Evolutionary conservation across 2,329 filamentous ascomycete species (phyloP), one percentile per base, ranked within the genome.

Genomic region (Cadophora gregata): DNA sequence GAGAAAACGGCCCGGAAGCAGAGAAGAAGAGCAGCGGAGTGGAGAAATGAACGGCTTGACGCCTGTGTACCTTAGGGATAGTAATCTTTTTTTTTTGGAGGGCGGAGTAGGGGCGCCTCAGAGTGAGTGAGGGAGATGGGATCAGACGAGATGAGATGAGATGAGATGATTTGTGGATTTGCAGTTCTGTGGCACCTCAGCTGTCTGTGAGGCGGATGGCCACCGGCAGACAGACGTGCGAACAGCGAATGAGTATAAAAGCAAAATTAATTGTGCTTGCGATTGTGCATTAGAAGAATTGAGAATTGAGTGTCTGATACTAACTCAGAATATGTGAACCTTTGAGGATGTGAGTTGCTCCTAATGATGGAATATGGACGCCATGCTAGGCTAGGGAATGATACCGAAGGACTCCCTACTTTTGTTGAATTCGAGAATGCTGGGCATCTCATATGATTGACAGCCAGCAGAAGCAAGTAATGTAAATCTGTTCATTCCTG

Each of bases 21-120:
- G 25, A 53, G 50, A 21, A 48, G 27, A 5, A 42, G 33, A n/a
- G n/a, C n/a, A n/a, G n/a, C n/a, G n/a, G n/a, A n/a, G n/a, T n/a
- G n/a, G n/a, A n/a, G n/a, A n/a, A n/a, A 45, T 60, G 58, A 38
- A 59, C 45, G 38, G 42, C 27, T 47, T 24, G n/a, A 60, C 14
- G 42, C 58, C 38, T 47, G 21, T 47, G 25, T 45, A n/a, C n/a
- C n/a, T n/a, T n/a, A 25, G 24, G 58, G 27, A 38, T 47, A 47
- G 42, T 31, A 31, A 33, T 16, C 16, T 7, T 29, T 19, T 8
- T 6, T 19, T 16, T 1, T n/a, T 14, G 50, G 27, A 29, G 50
- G 50, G 14, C 12, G 48, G 4, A 16, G 48, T 16, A 10, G 48
- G 27, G 48, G n/a, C n/a, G n/a, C n/a, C n/a, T n/a, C n/a, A n/a